Evolutionary conservation across 2,329 filamentous ascomycete species (phyloP), one percentile per base, ranked within the genome.

Genomic region (Xylariaceae sp.): DNA sequence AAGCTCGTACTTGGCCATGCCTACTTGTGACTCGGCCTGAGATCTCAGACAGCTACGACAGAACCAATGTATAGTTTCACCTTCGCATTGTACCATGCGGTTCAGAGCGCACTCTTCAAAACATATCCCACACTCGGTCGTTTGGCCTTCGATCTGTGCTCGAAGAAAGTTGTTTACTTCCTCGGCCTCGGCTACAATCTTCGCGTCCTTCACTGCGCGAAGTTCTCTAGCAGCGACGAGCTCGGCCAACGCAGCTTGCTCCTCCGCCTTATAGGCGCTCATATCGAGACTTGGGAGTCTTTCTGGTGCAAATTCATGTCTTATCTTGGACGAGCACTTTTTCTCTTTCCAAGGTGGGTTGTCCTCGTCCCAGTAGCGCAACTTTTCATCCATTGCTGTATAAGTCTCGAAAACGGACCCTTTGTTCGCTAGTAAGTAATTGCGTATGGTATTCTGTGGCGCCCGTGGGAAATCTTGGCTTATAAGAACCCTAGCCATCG

Each of bases 71-170:
- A 74, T 63, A 0, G 69, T 65, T 0, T 82, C 77, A 14, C 81
- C 85, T 47, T 85, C 74, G 70, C 92, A 96, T 61, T 84, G 78
- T 1, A 91, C 81, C 77, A 91, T 85, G 44, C 86, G 82, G 64
- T 90, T 90, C 41, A 86, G 72, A 2, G 89, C 81, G 46, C 80
- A 79, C 3, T 92, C 86, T 6, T 79, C 78, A 67, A 83, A 95
- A 72, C 92, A 96, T 67, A 90, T 92, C 39, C 80, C 82, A 65
- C 89, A 96, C 64, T 94, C 90, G 9, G 78, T 73, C 36, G 88
- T 76, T 16, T 82, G 78, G 1, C 86, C 84, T 4, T 76, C 73
- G 1, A 67, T 74, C 56, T 74, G 74, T 19, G 82, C 79, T n/a
- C 58, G 57, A 7, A 66, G 63, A 11, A 78, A 60, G 48, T 84